Base-by-base conservation (phyloP, 1,284 basidiomycete genomes). In the Athelia psychrophila region DNA sequence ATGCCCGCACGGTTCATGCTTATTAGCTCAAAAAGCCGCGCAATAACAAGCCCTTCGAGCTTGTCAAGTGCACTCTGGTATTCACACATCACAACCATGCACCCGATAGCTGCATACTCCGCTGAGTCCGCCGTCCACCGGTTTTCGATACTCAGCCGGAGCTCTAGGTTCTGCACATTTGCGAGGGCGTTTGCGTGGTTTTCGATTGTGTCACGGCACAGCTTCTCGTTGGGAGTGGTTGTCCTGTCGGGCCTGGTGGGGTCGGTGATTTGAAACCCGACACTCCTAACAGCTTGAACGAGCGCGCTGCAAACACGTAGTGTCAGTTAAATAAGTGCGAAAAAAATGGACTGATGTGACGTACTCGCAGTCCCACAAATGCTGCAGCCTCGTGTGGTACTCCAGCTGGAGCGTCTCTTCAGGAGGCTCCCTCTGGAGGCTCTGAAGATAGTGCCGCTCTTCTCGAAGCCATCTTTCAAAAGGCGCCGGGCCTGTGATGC, bases 331-430 rank as follows among this genome's bases (percentile, higher is more conserved):
- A 5, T 30, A 5, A 30, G 13, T 30, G 13, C 5, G 13, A 30
- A 13, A 6, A 6, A 13, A 6, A 30, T 30, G 27, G 27, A 30
- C n/a, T n/a, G n/a, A n/a, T n/a, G n/a, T n/a, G n/a, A n/a, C 24
- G 19, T 38, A 54, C 50, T 40, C 48, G 18, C 32, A 48, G 44
- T 15, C 55, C 9, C 49, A 3, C 3, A 60, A 47, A 20, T 58
- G 56, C 3, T 59, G 47, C 12, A 64, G 52, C 33, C 57, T 58
- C 44, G 59, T 51, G 47, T 57, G 60, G 36, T 67, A 66, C 30
- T 64, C 60, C 62, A 64, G 67, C 33, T 63, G 44, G 12, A 61
- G 44, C 0, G 62, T 65, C 40, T 67, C 64, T 33, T 60, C 42
- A 9, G 54, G 16, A 0, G 64, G 65, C 52, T 63, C 59, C 47